phyloP scores from a whole-genome alignment of 164 flowering plant species.

The Macadamia integrifolia region DNA sequence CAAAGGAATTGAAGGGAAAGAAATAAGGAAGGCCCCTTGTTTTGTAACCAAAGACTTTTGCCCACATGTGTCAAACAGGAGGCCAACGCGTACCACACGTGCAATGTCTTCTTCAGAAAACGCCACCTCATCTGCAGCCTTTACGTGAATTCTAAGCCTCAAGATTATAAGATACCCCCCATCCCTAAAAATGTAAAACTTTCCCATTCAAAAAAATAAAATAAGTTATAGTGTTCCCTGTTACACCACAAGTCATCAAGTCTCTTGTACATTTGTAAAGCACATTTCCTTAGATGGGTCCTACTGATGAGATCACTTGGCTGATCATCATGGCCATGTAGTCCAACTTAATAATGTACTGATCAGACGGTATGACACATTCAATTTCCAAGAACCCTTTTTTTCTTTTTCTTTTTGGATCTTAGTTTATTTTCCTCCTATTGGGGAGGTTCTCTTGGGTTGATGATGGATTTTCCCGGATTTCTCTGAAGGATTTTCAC shows the following conservation, averaged over 20 bases:
- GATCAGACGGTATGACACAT: background rate
- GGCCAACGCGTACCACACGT: constrained; percentile 23
- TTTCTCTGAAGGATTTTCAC: background rate
- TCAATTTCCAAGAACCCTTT: no score
- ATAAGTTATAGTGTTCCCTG: background rate
- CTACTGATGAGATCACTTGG: no score
- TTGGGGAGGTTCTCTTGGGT: background rate
- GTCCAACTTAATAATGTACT: background rate
- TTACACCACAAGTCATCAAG: background rate
- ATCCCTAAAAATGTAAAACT: no score
- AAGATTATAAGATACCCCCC: background rate
- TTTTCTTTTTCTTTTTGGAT: background rate
- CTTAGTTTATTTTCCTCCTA: background rate
- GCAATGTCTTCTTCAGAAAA: constrained; percentile 21
- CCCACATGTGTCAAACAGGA: constrained; percentile 21
- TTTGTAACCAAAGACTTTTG: background rate
- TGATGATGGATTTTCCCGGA: background rate
- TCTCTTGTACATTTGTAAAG: background rate
- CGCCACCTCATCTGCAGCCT: constrained; percentile 18
- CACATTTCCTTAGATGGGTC: no score
- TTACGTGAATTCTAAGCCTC: constrained; percentile 16
- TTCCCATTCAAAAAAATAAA: no score
- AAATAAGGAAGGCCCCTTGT: no score
- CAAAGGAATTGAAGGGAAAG: background rate
- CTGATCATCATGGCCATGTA: no score